Conservation (phyloP, 1,284 basidiomycete species). For the Moesziomyces antarcticus region DNA sequence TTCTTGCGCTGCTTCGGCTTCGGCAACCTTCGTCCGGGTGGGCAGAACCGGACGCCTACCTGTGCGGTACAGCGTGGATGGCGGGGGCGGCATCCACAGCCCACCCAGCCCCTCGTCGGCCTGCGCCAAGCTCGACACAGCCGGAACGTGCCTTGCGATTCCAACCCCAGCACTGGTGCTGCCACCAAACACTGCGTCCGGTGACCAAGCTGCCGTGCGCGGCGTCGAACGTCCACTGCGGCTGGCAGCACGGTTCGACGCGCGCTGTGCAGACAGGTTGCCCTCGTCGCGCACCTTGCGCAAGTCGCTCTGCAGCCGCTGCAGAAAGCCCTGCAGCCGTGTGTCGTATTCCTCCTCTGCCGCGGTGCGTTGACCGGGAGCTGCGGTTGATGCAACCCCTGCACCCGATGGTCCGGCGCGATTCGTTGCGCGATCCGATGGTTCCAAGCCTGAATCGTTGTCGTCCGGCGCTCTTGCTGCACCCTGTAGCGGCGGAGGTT, state of each 20-base stretch:
- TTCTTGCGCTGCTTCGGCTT: not conserved
- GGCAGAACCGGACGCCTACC: conserved; percentile 10
- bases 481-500: conserved; percentile 5
- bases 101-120: conserved; percentile 5
- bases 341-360: conserved; percentile 23
- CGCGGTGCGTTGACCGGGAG: conserved; percentile 1
- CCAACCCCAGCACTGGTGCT: too few relatives aligned
- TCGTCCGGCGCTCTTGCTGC: conserved; percentile 3
- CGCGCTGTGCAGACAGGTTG: conserved; percentile 25
- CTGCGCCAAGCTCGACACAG: not conserved
- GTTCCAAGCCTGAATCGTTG: too few relatives aligned
- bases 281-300: conserved; percentile 50
- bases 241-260: conserved; percentile 7
- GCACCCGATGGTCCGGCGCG: not conserved
- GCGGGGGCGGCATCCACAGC: conserved; percentile 51
- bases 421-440: too few relatives aligned
- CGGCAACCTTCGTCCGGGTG: not conserved
- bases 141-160: too few relatives aligned
- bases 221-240: conserved; percentile 25
- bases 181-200: too few relatives aligned
- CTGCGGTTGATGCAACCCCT: not conserved
- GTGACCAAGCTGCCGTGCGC: not conserved
- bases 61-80: conserved; percentile 25
- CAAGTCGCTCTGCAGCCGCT: conserved; percentile 42
- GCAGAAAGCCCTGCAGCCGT: conserved; percentile 40